Base-by-base conservation (phyloP, 345 rosid genomes). In the Rhodomyrtus tomentosa region DNA sequence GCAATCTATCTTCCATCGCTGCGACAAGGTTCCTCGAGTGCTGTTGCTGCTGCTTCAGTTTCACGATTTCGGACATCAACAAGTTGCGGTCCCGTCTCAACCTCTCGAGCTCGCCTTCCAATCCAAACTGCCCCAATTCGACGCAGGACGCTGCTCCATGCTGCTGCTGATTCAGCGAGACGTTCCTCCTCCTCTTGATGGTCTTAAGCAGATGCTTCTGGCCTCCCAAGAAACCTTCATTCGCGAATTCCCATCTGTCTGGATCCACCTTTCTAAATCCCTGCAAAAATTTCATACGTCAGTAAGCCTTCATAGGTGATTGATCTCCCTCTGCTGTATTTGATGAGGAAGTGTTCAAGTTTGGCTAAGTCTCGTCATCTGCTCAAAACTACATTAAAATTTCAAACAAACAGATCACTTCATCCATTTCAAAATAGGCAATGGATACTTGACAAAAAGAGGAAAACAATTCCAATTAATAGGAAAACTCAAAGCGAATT, bases 221-320 rank as follows among this genome's bases (percentile, higher is more conserved):
- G 21, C 99, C 99, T 79, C 98, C 92, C 84, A 93, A 83, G 86
- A 96, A 96, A 55, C 98, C 96, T 90, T 95, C 99, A 38, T 94
- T 95, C 8, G 98, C 96, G 58, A 96, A 96, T 83, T 95, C 99
- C 99, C 99, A 96, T 51, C 92, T 87, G 55, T 96, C 98, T 27
- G 99, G 96, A 91, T 96, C 98, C 21, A 96, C 90, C 88, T 96
- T 96, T 88, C 92, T 90, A 74, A 96, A 95, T 45, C 99, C 99
- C 98, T 96, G 90, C 82, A 87, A 7, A 62, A 32, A 62, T 62
- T 27, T 55, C 18, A 4, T 40, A 50, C 27, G 54, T 53, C 83
- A 40, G 86, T n/a, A 18, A 15, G 52, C 55, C 48, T 52, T 62
- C 76, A 62, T 62, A 32, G 76, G 76, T 2, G 76, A 62, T 62